Conservation (phyloP, 108 stramenopile species). For the Fistulifera solaris region DNA sequence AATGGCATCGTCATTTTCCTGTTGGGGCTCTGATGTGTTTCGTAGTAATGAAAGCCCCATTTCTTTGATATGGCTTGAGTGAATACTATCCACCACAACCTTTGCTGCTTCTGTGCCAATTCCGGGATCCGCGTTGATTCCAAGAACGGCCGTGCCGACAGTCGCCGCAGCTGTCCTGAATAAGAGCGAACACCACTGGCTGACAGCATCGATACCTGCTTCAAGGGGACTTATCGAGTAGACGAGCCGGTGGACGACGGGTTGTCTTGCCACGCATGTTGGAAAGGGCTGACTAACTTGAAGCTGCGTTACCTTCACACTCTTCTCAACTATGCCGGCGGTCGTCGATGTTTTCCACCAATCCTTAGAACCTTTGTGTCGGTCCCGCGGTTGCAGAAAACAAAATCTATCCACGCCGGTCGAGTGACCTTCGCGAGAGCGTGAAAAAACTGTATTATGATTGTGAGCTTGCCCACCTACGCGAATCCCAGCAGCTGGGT, state of each 20-base stretch:
- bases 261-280: constrained; percentile 73
- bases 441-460: neutral
- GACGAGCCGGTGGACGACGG: constrained; percentile 66
- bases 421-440: constrained; percentile 26
- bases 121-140: constrained; percentile 52
- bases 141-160: constrained; percentile 66
- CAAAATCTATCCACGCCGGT: constrained; percentile 75
- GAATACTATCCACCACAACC: constrained; percentile 78
- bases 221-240: constrained; percentile 78
- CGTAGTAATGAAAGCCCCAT: constrained; percentile 57
- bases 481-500: neutral
- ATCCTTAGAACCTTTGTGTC: constrained; percentile 45
- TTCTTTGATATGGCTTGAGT: constrained; percentile 76
- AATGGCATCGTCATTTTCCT: constrained; percentile 39
- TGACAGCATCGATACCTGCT: constrained; percentile 67
- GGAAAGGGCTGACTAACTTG: constrained; percentile 76
- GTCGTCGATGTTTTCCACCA: constrained; percentile 55
- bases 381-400: constrained; percentile 75
- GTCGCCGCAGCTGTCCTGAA: constrained; percentile 80
- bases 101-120: constrained; percentile 78
- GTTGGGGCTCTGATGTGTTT: constrained; percentile 25
- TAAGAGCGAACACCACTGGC: constrained; percentile 82
- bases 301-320: constrained; percentile 67
- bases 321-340: constrained; percentile 66
- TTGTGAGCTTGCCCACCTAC: neutral